Evolutionary conservation across 192 early-diverging fungal genomes (phyloP).

Genomic region (Umbelopsis sp.): DNA sequence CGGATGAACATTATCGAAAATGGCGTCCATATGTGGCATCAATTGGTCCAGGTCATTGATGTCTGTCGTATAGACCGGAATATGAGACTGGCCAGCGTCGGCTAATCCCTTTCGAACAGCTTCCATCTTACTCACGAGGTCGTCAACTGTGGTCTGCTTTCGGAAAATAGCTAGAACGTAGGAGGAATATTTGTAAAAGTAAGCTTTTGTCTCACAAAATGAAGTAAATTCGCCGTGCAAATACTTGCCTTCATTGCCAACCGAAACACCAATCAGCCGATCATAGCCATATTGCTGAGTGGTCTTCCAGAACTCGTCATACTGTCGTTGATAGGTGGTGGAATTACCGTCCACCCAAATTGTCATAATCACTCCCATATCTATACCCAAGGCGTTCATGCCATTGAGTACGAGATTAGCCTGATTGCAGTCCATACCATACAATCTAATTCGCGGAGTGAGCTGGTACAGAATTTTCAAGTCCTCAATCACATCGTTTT

Average conservation of each 20-base stretch:
- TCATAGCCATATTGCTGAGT: conserved; percentile 39
- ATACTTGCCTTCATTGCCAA: conserved; percentile 47
- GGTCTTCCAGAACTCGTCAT: conserved; percentile 37
- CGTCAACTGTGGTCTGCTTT: conserved; percentile 26
- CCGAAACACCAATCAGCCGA: conserved; percentile 46
- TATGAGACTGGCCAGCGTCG: conserved; percentile 31
- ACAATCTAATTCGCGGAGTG: conserved; percentile 46
- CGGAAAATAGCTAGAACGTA: conserved; percentile 38
- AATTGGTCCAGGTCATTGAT: conserved; percentile 32
- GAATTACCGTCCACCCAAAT: conserved; percentile 47
- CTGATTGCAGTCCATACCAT: conserved; percentile 48
- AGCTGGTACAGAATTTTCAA: conserved; percentile 45
- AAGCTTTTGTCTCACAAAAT: not conserved
- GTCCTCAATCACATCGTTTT: conserved; percentile 43
- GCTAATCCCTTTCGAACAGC: conserved; percentile 4
- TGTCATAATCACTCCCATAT: conserved; percentile 46
- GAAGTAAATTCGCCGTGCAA: not conserved
- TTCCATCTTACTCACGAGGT: conserved; percentile 11
- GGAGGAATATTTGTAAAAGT: not conserved
- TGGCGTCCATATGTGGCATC: conserved; percentile 34
- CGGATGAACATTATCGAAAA: conserved; percentile 47
- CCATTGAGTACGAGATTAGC: conserved; percentile 44
- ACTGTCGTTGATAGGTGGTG: conserved; percentile 42
- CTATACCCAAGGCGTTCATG: conserved; percentile 31
- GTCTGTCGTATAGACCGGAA: conserved; percentile 46